A percentile compares a stretch with the other conserved stretches of the same genome.
Evolutionary conservation across 1,284 basidiomycete genomes (phyloP).

Genomic region (Ustilago shanxiensis): DNA sequence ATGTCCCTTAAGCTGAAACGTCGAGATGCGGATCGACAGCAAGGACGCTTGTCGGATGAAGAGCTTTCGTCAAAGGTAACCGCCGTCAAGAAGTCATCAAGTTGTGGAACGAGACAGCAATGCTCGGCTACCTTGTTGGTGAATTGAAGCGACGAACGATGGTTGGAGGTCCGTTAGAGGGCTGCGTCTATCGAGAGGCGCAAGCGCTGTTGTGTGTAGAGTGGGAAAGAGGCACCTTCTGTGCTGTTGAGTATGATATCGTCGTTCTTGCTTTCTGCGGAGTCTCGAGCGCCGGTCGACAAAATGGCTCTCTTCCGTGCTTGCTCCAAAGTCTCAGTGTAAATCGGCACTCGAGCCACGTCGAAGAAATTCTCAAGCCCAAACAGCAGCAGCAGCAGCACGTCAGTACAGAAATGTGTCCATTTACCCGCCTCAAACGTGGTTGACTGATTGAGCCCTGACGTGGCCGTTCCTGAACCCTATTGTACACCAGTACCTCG

Average conservation of each 20-base stretch:
- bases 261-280: not conserved
- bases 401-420: too few relatives aligned
- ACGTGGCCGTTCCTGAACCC: too few relatives aligned
- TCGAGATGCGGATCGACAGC: not conserved
- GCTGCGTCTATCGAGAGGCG: not conserved
- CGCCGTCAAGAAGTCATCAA: not conserved
- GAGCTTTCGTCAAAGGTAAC: not conserved
- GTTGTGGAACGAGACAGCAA: not conserved
- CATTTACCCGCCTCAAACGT: not conserved
- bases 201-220: not conserved
- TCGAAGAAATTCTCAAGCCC: conserved; percentile 13
- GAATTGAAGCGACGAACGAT: too few relatives aligned
- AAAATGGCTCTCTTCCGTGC: too few relatives aligned
- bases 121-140: not conserved
- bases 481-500: too few relatives aligned
- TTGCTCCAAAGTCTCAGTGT: conserved; percentile 2
- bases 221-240: not conserved
- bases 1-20: not conserved
- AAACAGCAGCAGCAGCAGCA: conserved; percentile 1
- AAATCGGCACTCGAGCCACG: conserved; percentile 22
- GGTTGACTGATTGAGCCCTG: not conserved
- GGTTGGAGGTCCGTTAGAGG: too few relatives aligned
- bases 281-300: conserved; percentile 4
- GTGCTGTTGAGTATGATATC: not conserved
- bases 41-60: not conserved